Evolutionary conservation across 768 basidiomycete species (phyloP).

Genomic region (Amylocystis lapponica): DNA sequence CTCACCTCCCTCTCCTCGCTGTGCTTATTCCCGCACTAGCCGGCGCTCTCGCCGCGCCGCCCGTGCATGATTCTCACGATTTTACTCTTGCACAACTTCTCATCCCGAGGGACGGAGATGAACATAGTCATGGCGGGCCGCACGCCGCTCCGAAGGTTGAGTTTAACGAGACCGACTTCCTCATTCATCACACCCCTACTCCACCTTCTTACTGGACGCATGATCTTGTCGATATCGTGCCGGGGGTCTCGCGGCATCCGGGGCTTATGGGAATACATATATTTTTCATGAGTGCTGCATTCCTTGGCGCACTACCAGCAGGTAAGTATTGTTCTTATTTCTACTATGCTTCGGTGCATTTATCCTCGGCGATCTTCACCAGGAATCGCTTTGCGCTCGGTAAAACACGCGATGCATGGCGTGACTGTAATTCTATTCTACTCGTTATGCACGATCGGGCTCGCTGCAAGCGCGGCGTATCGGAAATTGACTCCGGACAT

Average conservation of each 20-base stretch:
- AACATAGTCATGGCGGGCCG: constrained; percentile 38
- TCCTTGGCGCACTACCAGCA: constrained; percentile 76
- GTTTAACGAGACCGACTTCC: constrained; percentile 75
- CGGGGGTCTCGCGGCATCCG: constrained; percentile 45
- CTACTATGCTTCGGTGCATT: not conserved
- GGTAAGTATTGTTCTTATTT: constrained; percentile 41
- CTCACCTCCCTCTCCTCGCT: constrained; percentile 18
- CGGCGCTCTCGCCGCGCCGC: constrained; percentile 13
- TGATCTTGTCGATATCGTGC: constrained; percentile 56
- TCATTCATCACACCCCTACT: constrained; percentile 57
- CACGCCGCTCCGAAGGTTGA: constrained; percentile 46
- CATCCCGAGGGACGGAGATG: constrained; percentile 23
- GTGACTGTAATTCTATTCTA: constrained; percentile 61
- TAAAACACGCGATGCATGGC: constrained; percentile 60
- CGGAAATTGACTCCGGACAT: constrained; percentile 76
- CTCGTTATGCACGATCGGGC: constrained; percentile 52
- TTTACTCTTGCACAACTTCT: constrained; percentile 12
- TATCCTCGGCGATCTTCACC: constrained; percentile 6
- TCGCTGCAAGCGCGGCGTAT: constrained; percentile 66
- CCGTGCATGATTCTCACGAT: constrained; percentile 18
- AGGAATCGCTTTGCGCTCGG: constrained; percentile 81
- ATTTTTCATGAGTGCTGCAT: constrained; percentile 70
- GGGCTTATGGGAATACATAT: constrained; percentile 69
- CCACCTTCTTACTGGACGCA: constrained; percentile 81
- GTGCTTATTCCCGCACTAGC: constrained; percentile 21